Percentiles rank a stretch among this genome's conserved stretches.
These are phyloP conservation scores for Begonia peltatifolia DNA, from an alignment of 306 rosid genomes.

Conservation along the genomic window DNA sequence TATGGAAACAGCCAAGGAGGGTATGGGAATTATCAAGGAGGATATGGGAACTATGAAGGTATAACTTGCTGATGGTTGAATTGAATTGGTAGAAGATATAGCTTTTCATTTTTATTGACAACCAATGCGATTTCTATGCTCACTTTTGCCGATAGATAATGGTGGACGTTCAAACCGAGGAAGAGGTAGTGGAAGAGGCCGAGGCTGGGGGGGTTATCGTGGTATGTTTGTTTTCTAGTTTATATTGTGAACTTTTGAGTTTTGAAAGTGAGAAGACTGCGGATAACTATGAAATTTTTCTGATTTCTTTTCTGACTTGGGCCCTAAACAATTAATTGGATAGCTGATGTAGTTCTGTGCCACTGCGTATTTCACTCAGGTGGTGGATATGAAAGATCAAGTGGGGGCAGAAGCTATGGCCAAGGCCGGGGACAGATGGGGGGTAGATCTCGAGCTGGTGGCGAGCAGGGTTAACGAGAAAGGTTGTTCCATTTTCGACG, in stretches of 20 bases:
- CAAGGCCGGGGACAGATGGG: conserved; percentile 75
- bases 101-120: background rate
- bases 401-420: conserved; percentile 62
- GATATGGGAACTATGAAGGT: conserved; percentile 6
- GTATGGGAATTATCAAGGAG: conserved; percentile 7
- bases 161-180: conserved; percentile 73
- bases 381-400: conserved; percentile 58
- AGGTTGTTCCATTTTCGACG: no score
- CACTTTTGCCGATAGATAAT: conserved; percentile 33
- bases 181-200: conserved; percentile 70
- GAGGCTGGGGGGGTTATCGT: conserved; percentile 54
- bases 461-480: conserved; percentile 26
- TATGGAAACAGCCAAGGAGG: conserved; percentile 7
- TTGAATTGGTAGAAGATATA: background rate
- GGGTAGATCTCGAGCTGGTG: conserved; percentile 17
- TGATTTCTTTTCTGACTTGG: no score
- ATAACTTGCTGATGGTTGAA: background rate
- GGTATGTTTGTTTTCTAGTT: conserved; percentile 31
- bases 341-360: background rate
- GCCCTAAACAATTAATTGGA: background rate
- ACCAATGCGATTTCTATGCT: background rate
- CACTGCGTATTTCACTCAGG: conserved; percentile 14
- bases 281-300: no score
- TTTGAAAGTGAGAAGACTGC: background rate
- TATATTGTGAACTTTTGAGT: background rate